These are phyloP conservation scores for Fusarium foetens DNA, from an alignment of 2,329 filamentous ascomycete species.

Conservation along the genomic window DNA sequence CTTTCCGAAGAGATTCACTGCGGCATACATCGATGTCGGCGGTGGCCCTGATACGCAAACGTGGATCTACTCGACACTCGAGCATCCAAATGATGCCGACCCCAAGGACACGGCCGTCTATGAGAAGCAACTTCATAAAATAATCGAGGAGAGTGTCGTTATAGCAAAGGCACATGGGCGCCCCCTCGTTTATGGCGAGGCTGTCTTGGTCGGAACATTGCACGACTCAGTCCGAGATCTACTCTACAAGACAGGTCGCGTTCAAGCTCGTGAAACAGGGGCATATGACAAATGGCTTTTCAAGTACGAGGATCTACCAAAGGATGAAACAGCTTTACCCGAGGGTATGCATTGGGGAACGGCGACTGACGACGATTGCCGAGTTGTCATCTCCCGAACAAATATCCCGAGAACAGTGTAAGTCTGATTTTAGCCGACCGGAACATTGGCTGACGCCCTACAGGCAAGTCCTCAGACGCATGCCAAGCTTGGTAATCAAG, in stretches of 20 bases:
- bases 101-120: conserved; percentile 33
- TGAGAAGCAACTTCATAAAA: conserved; percentile 48
- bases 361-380: conserved; percentile 63
- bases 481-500: conserved; percentile 61
- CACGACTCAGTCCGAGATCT: conserved; percentile 45
- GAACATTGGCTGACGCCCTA: background rate
- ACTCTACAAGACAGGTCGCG: conserved; percentile 39
- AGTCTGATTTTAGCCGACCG: conserved; percentile 6
- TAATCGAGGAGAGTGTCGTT: conserved; percentile 45
- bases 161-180: conserved; percentile 42
- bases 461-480: conserved; percentile 55
- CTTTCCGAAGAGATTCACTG: conserved; percentile 55
- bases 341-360: conserved; percentile 65
- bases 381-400: conserved; percentile 64
- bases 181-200: conserved; percentile 36
- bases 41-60: conserved; percentile 71
- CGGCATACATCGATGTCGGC: conserved; percentile 70
- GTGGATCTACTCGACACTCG: conserved; percentile 69
- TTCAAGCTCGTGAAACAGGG: conserved; percentile 44
- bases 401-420: conserved; percentile 66
- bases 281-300: conserved; percentile 70
- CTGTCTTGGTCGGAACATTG: conserved; percentile 52
- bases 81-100: conserved; percentile 45
- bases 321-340: conserved; percentile 48
- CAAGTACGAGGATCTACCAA: conserved; percentile 56